phyloP scores from a whole-genome alignment of 2,329 filamentous ascomycete species.

The Exophiala sp. region DNA sequence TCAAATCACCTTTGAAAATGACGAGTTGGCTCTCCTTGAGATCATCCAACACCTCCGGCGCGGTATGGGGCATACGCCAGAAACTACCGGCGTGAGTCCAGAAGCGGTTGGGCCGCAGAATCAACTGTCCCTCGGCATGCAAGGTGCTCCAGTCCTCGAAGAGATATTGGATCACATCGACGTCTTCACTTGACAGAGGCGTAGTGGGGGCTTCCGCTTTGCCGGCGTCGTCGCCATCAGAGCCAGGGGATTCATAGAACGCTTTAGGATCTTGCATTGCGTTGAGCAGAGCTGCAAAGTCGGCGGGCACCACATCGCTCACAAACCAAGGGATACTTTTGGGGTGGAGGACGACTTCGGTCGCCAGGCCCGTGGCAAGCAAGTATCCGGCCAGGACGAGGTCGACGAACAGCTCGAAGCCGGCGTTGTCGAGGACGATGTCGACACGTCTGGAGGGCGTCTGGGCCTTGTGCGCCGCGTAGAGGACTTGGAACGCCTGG shows the following conservation, averaged over 20 bases:
- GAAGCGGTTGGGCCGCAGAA: slow-evolving; percentile 77
- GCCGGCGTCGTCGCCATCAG: slow-evolving; percentile 53
- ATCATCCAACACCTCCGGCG: slow-evolving; percentile 65
- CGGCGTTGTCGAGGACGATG: slow-evolving; percentile 93
- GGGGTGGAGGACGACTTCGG: slow-evolving; percentile 78
- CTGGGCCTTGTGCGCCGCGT: slow-evolving; percentile 52
- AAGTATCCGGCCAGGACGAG: slow-evolving; percentile 87
- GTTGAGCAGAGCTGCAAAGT: slow-evolving; percentile 76
- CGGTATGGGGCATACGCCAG: slow-evolving; percentile 72
- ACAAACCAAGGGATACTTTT: slow-evolving; percentile 98
- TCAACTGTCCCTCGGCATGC: slow-evolving; percentile 76
- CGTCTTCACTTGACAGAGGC: slow-evolving; percentile 62
- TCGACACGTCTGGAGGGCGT: slow-evolving; percentile 69
- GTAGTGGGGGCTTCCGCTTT: slow-evolving; percentile 51
- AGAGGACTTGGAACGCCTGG: slow-evolving; percentile 63
- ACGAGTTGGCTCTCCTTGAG: slow-evolving; percentile 78
- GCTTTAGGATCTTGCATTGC: slow-evolving; percentile 68
- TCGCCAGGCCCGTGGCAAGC: slow-evolving; percentile 76
- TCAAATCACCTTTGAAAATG: slow-evolving; percentile 95
- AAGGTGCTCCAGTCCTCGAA: slow-evolving; percentile 75
- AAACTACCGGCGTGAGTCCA: slow-evolving; percentile 86
- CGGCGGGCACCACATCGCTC: slow-evolving; percentile 80
- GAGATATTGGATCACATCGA: slow-evolving; percentile 63
- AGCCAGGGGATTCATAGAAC: slow-evolving; percentile 71
- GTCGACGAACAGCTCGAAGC: slow-evolving; percentile 95